phyloP scores from a whole-genome alignment of 352 stramenopile genomes.

The Saprolegnia diclina region DNA sequence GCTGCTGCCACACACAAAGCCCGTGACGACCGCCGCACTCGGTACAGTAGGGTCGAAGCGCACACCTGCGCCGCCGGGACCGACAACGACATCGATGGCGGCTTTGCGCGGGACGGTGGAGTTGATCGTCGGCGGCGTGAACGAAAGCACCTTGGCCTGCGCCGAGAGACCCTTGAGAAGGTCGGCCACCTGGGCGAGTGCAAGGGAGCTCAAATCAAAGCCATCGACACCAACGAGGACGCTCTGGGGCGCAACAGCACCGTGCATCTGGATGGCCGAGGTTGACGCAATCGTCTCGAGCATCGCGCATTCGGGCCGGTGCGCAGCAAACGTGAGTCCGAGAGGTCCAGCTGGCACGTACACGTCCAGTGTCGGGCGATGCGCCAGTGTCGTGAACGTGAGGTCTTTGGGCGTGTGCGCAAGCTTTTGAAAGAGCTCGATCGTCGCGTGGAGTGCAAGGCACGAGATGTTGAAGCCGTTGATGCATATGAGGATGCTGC shows the following conservation, averaged over 20 bases:
- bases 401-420: slow-evolving; percentile 38
- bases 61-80: slow-evolving; percentile 32
- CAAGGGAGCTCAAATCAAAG: slow-evolving; percentile 38
- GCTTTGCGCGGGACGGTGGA: slow-evolving; percentile 29
- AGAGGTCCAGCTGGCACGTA: slow-evolving; percentile 41
- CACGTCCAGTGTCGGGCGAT: slow-evolving; percentile 34
- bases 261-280: slow-evolving; percentile 37
- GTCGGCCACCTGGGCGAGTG: slow-evolving; percentile 36
- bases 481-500: slow-evolving; percentile 38
- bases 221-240: slow-evolving; percentile 49
- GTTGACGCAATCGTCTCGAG: neutral
- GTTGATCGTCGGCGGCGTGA: slow-evolving; percentile 38
- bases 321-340: slow-evolving; percentile 40
- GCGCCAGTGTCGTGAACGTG: slow-evolving; percentile 2
- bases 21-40: slow-evolving; percentile 30
- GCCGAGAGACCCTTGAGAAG: slow-evolving; percentile 35
- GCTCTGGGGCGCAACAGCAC: slow-evolving; percentile 39
- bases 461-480: slow-evolving; percentile 57
- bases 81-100: slow-evolving; percentile 29
- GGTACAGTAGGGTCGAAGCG: slow-evolving; percentile 32
- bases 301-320: slow-evolving; percentile 31
- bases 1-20: slow-evolving; percentile 24
- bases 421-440: slow-evolving; percentile 45
- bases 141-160: slow-evolving; percentile 55
- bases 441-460: slow-evolving; percentile 36